phyloP scores from a whole-genome alignment of 306 rosid species.

The Cicer chorassanicum region DNA sequence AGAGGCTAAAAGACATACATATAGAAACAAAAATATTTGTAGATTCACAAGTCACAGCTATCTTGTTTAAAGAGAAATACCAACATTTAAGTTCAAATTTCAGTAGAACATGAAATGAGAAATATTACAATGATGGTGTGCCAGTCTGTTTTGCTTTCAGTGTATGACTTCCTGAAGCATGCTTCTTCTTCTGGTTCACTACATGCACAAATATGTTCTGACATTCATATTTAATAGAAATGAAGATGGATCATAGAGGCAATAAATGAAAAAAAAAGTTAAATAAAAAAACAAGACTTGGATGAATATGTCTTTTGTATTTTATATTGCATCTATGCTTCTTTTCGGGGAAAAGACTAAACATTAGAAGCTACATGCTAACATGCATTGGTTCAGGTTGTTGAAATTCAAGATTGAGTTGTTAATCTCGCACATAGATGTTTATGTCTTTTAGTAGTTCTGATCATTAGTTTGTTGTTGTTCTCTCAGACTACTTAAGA shows the following conservation, averaged over 20 bases:
- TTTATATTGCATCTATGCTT: background rate
- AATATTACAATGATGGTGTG: conserved; percentile 77
- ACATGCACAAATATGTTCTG: conserved; percentile 39
- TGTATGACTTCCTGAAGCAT: conserved; percentile 67
- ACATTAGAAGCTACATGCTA: conserved; percentile 7
- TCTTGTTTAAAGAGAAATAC: background rate
- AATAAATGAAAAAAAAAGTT: background rate
- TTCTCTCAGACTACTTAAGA: no score
- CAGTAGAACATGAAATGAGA: conserved; percentile 12
- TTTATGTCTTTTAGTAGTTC: no score
- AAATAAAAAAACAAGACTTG: background rate
- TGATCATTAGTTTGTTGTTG: no score
- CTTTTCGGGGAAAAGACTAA: background rate
- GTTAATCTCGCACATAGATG: no score
- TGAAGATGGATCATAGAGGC: conserved; percentile 11
- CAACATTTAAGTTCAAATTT: conserved; percentile 20
- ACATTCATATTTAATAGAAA: conserved; percentile 36
- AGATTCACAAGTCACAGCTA: background rate
- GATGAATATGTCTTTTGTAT: background rate
- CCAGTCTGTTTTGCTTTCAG: conserved; percentile 76
- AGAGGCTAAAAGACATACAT: conserved; percentile 1
- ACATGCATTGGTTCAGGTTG: no score
- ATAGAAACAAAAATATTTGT: background rate
- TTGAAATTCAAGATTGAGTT: no score
- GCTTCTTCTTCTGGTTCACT: conserved; percentile 89